These are phyloP conservation scores for Vitis amurensis DNA, from an alignment of 164 flowering plant genomes.

Conservation along the genomic window DNA sequence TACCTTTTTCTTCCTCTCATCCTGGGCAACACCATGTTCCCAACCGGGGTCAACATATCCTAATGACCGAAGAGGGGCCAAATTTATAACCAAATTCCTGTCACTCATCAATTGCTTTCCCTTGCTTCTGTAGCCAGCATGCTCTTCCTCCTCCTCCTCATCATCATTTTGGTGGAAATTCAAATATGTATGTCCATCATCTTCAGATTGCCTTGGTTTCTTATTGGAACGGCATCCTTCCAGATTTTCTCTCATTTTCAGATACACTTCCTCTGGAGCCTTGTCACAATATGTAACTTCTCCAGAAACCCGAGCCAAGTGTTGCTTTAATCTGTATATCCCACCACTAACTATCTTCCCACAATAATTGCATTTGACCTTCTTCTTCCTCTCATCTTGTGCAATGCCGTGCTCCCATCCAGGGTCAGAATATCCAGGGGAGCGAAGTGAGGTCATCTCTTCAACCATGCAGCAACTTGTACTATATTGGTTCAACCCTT, in stretches of 20 bases:
- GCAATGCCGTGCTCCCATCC: slow-evolving; percentile 31
- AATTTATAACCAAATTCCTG: slow-evolving; percentile 18
- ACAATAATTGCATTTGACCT: slow-evolving; percentile 35
- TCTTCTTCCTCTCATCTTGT: slow-evolving; percentile 32
- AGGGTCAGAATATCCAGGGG: slow-evolving; percentile 30
- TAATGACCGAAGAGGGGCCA: slow-evolving; percentile 29
- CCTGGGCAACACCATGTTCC: slow-evolving; percentile 38
- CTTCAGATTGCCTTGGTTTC: slow-evolving; percentile 22
- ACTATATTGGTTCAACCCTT: background rate
- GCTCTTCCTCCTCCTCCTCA: slow-evolving; percentile 18
- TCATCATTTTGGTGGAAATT: slow-evolving; percentile 21
- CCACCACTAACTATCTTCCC: slow-evolving; percentile 36
- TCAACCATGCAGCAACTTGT: slow-evolving; percentile 11
- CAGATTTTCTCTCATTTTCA: slow-evolving; percentile 30
- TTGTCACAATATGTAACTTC: slow-evolving; percentile 33
- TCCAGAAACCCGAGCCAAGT: slow-evolving; percentile 31
- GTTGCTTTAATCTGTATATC: slow-evolving; percentile 34
- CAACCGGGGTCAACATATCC: slow-evolving; percentile 37
- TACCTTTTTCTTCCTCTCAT: slow-evolving; percentile 35
- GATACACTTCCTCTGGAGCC: slow-evolving; percentile 31
- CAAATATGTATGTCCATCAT: slow-evolving; percentile 18
- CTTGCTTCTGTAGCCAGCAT: slow-evolving; percentile 19
- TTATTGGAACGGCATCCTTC: slow-evolving; percentile 29
- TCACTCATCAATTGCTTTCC: slow-evolving; percentile 26
- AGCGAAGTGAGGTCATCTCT: slow-evolving; percentile 23